Percentiles rank a stretch among this genome's conserved stretches.
Evolutionary conservation across 352 stramenopile genomes (phyloP).

Genomic region (Phytophthora rubi): DNA sequence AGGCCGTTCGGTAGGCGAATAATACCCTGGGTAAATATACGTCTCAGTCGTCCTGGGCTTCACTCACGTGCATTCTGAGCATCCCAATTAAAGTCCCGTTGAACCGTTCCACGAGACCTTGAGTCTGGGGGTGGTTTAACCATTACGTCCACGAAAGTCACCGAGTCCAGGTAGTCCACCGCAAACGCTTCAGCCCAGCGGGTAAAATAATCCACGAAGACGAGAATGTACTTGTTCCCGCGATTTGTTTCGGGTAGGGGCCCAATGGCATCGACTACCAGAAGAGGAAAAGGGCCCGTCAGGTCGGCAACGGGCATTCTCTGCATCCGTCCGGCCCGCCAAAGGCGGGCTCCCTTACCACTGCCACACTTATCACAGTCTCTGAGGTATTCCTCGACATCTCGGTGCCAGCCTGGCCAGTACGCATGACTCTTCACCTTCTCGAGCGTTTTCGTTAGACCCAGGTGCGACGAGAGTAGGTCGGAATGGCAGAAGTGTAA

Average conservation of each 20-base stretch:
- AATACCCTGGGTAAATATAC: too few species aligned
- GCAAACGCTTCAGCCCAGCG: too few species aligned
- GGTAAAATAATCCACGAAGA: too few species aligned
- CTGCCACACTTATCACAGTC: not conserved
- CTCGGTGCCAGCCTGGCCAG: not conserved
- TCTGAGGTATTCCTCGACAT: too few species aligned
- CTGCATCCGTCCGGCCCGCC: slow-evolving; percentile 6
- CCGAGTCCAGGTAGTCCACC: too few species aligned
- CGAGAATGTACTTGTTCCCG: not conserved
- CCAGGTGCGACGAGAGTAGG: not conserved
- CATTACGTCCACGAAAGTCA: not conserved
- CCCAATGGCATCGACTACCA: not conserved
- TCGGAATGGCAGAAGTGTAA: slow-evolving; percentile 13
- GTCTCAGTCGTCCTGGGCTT: too few species aligned
- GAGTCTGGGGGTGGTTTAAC: not conserved
- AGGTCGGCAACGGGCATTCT: not conserved
- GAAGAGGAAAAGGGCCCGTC: not conserved
- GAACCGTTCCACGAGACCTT: too few species aligned
- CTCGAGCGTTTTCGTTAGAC: slow-evolving; percentile 6
- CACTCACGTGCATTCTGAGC: too few species aligned
- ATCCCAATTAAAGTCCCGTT: too few species aligned
- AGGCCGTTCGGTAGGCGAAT: too few species aligned
- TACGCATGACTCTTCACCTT: not conserved
- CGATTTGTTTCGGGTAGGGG: not conserved
- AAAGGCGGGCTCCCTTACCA: not conserved